These are phyloP conservation scores for Lolium perenne DNA, from an alignment of 176 grass and related monocot genomes.

Conservation along the genomic window DNA sequence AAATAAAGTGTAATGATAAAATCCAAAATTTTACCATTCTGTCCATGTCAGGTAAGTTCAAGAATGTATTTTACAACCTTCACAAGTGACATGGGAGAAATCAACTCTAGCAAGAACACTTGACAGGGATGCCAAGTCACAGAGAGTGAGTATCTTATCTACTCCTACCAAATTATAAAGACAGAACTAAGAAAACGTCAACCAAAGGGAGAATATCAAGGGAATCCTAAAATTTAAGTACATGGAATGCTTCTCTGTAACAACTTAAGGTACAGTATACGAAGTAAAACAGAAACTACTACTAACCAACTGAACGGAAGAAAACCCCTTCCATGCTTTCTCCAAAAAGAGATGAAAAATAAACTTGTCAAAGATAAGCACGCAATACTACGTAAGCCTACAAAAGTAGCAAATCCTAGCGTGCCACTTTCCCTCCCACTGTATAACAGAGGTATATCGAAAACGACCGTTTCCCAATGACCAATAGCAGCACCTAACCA, in stretches of 20 bases:
- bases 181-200: neutral
- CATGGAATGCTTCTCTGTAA: neutral
- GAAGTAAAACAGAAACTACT: neutral
- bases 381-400: neutral
- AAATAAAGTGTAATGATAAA: neutral
- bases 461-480: slow-evolving; percentile 6
- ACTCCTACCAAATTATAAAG: neutral
- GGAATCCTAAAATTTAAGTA: neutral
- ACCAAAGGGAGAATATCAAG: neutral
- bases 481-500: slow-evolving; percentile 6
- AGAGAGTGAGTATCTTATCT: too few species aligned
- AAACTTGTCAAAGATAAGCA: neutral
- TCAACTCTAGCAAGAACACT: slow-evolving; percentile 9
- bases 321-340: neutral
- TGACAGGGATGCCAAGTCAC: neutral
- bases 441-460: neutral
- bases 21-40: slow-evolving; percentile 7
- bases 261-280: neutral
- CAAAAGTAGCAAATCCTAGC: slow-evolving; percentile 17
- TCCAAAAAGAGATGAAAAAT: neutral
- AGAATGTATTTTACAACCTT: neutral
- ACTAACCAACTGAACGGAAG: neutral
- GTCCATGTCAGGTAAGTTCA: neutral
- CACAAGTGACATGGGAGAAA: neutral
- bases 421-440: neutral